Conservation (phyloP, 441 rosid genomes). For the Eutrema salsugineum region DNA sequence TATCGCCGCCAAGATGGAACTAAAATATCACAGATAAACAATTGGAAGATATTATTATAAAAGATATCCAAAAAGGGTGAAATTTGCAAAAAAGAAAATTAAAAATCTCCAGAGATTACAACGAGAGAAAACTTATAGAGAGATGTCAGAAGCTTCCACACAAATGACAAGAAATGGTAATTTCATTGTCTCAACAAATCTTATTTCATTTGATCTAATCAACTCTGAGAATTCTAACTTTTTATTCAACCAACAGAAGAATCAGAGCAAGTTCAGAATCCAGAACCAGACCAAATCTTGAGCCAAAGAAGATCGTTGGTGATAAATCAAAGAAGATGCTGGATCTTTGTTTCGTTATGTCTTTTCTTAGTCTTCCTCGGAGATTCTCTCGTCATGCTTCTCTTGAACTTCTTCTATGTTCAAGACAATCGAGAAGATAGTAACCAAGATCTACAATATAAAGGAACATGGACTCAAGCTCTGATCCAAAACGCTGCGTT, state of each 20-base stretch:
- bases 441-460: conserved; percentile 23
- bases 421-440: conserved; percentile 14
- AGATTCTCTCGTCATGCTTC: conserved; percentile 27
- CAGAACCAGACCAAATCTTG: conserved; percentile 21
- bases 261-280: conserved; percentile 10
- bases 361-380: conserved; percentile 26
- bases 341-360: conserved; percentile 26
- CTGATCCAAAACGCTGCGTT: conserved; percentile 37
- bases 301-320: conserved; percentile 9
- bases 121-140: neutral
- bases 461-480: conserved; percentile 32
- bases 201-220: neutral
- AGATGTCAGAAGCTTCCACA: conserved; percentile 9
- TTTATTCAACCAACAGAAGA: neutral
- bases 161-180: neutral
- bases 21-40: neutral
- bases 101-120: neutral
- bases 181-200: neutral
- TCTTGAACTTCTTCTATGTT: conserved; percentile 25
- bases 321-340: conserved; percentile 22
- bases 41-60: neutral
- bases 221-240: neutral
- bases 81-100: no score
- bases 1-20: no score
- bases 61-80: neutral